Conservation (phyloP, 768 basidiomycete genomes). For the Lactarius quietus region DNA sequence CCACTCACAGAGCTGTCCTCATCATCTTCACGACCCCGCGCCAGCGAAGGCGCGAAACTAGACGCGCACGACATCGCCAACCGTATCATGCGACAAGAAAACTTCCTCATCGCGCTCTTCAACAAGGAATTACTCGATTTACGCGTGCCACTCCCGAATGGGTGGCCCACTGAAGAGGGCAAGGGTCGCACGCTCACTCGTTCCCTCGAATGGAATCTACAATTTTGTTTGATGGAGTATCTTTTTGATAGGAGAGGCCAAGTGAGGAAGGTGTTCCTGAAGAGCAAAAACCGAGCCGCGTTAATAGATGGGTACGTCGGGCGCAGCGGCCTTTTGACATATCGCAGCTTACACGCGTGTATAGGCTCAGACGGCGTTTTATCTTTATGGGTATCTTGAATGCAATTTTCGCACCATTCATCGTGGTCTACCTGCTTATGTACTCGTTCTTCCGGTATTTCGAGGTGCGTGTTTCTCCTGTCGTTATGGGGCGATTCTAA, state of each 20-base stretch:
- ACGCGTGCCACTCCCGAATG: conserved; percentile 70
- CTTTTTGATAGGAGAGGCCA: conserved; percentile 87
- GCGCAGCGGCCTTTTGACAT: not conserved
- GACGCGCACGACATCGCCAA: conserved; percentile 99
- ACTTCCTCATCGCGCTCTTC: conserved; percentile 96
- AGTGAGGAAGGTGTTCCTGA: conserved; percentile 89
- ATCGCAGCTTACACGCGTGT: conserved; percentile 9
- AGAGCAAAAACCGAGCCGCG: conserved; percentile 70
- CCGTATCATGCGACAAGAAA: conserved; percentile 96
- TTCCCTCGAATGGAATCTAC: conserved; percentile 94
- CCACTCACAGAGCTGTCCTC: conserved; percentile 86
- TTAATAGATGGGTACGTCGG: conserved; percentile 73
- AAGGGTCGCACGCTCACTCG: conserved; percentile 81
- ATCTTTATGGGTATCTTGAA: conserved; percentile 98
- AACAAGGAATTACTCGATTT: conserved; percentile 95
- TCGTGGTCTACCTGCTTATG: conserved; percentile 93
- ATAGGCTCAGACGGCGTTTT: conserved; percentile 77
- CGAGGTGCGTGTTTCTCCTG: conserved; percentile 57
- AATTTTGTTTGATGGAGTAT: conserved; percentile 94
- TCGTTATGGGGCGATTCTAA: not conserved
- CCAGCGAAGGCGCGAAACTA: conserved; percentile 76
- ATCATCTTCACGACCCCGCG: conserved; percentile 46
- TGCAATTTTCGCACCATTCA: conserved; percentile 93
- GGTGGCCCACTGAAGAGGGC: conserved; percentile 52
- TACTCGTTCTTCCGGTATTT: conserved; percentile 99